These are phyloP conservation scores for Leucocoprinus leucothites DNA, from an alignment of 768 basidiomycete species.

Conservation along the genomic window DNA sequence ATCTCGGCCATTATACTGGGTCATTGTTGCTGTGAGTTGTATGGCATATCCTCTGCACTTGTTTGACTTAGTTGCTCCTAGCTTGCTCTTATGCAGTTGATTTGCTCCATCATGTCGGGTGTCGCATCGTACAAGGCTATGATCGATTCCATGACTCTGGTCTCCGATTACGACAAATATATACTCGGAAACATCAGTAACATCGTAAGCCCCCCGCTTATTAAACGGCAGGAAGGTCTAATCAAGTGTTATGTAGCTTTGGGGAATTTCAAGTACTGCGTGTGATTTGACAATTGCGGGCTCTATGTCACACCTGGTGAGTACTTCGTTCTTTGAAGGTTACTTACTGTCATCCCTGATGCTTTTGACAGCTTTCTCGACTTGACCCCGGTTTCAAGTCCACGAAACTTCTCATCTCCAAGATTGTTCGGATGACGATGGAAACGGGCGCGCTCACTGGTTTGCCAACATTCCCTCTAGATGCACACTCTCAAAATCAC, in stretches of 20 bases:
- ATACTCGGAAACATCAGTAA: background rate
- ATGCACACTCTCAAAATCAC: background rate
- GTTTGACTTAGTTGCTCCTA: background rate
- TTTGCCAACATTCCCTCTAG: slow-evolving; percentile 2
- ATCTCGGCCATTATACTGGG: background rate
- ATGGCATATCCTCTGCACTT: background rate
- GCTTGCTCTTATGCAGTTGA: slow-evolving; percentile 8
- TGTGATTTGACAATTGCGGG: slow-evolving; percentile 29
- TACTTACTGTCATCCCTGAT: background rate
- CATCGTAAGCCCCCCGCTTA: background rate
- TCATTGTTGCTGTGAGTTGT: background rate
- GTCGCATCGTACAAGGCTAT: slow-evolving; percentile 3
- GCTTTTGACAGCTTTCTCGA: slow-evolving; percentile 18
- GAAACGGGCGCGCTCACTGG: slow-evolving; percentile 33
- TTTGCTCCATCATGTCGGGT: background rate
- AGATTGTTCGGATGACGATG: slow-evolving; percentile 29
- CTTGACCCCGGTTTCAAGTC: slow-evolving; percentile 23
- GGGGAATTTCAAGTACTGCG: slow-evolving; percentile 28
- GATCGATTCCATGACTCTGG: background rate
- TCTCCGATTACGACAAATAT: background rate
- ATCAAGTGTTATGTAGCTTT: slow-evolving; percentile 18
- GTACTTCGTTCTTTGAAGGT: background rate
- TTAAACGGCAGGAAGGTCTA: background rate
- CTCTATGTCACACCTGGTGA: slow-evolving; percentile 29
- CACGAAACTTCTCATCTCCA: slow-evolving; percentile 25